Percentiles rank a stretch among this genome's conserved stretches.
These are phyloP conservation scores for Bryoglossum gracile DNA, from an alignment of 495 filamentous ascomycete species.

Conservation along the genomic window DNA sequence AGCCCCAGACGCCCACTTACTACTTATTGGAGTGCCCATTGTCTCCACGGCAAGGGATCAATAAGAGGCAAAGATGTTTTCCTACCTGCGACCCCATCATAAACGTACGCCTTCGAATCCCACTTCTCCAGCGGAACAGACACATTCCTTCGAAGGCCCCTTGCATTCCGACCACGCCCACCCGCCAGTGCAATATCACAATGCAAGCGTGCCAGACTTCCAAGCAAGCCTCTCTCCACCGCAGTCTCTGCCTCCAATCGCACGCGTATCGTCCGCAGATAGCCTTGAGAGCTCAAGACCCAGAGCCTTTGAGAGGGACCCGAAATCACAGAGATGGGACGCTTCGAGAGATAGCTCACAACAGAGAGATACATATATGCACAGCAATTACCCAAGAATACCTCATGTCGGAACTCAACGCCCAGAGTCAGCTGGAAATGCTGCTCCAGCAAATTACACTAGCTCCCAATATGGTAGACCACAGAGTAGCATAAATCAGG, in stretches of 20 bases:
- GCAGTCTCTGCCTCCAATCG: conserved; percentile 39
- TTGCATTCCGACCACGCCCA: conserved; percentile 27
- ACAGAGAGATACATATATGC: conserved; percentile 10
- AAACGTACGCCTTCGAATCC: conserved; percentile 46
- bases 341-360: conserved; percentile 6
- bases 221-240: conserved; percentile 17
- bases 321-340: conserved; percentile 14
- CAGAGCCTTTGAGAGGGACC: conserved; percentile 8
- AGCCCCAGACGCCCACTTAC: too few relatives aligned
- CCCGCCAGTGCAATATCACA: conserved; percentile 15
- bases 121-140: conserved; percentile 36
- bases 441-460: conserved; percentile 20
- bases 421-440: conserved; percentile 21
- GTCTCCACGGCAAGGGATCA: too few relatives aligned
- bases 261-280: conserved; percentile 37
- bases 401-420: conserved; percentile 11
- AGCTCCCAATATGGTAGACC: conserved; percentile 25
- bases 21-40: too few relatives aligned
- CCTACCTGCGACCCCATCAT: conserved; percentile 44
- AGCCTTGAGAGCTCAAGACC: conserved; percentile 7
- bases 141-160: conserved; percentile 35
- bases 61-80: conserved; percentile 37
- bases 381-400: conserved; percentile 16
- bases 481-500: conserved; percentile 26
- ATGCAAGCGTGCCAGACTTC: conserved; percentile 6